Conservation (phyloP, 805 yeast species). For the Hanseniaspora osmophila region DNA sequence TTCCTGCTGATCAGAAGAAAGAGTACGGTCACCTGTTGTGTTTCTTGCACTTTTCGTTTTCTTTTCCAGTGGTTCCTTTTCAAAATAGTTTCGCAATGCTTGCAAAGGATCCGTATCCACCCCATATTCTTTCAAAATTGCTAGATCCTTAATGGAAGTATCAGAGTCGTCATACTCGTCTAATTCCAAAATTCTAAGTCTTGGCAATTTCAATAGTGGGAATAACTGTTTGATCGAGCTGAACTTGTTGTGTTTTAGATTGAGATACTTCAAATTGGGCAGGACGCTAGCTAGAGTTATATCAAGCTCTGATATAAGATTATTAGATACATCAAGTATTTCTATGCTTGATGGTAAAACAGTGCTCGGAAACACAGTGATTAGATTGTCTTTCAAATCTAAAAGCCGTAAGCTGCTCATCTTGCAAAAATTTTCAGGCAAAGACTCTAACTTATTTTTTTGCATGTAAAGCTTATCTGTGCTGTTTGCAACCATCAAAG, state of each 20-base stretch:
- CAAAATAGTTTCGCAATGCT: conserved; percentile 20
- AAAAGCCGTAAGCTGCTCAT: conserved; percentile 39
- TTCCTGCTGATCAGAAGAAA: not conserved
- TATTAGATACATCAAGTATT: conserved; percentile 51
- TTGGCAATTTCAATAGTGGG: conserved; percentile 36
- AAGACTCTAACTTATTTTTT: conserved; percentile 30
- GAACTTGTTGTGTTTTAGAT: conserved; percentile 45
- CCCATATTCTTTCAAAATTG: conserved; percentile 24
- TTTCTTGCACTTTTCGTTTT: not conserved
- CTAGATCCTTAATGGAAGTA: conserved; percentile 40
- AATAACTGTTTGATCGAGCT: conserved; percentile 32
- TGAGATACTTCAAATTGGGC: conserved; percentile 38
- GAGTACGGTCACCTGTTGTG: no score
- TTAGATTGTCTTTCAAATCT: conserved; percentile 50
- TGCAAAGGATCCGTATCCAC: conserved; percentile 30
- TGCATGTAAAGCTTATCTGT: conserved; percentile 42
- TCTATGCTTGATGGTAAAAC: conserved; percentile 30
- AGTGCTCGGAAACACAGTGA: conserved; percentile 35
- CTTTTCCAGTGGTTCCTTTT: conserved; percentile 1
- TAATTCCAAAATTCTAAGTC: conserved; percentile 43
- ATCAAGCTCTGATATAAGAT: conserved; percentile 37
- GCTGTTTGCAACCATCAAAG: conserved; percentile 15
- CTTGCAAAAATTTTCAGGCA: conserved; percentile 35
- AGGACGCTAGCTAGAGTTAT: conserved; percentile 26
- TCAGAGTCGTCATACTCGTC: conserved; percentile 32